A percentile compares a stretch with the other conserved stretches of the same genome.
phyloP scores from a whole-genome alignment of 192 early-diverging fungal genomes.

The Backusella sp. region DNA sequence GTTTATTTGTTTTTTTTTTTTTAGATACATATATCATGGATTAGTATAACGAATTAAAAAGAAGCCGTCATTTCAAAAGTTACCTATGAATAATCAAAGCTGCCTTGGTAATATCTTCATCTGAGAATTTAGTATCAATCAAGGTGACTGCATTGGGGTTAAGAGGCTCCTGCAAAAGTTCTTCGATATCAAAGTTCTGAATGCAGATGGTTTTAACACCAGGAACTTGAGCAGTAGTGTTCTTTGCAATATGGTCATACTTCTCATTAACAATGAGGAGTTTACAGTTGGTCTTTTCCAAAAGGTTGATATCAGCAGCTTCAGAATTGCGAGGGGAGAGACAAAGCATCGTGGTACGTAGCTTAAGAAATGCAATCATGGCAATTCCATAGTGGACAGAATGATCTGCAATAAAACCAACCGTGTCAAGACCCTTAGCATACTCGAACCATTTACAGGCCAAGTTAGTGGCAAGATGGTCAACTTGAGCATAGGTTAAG shows the following conservation, averaged over 20 bases:
- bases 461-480: slow-evolving; percentile 13
- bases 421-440: background rate
- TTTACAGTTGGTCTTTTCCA: slow-evolving; percentile 1
- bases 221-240: background rate
- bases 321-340: slow-evolving; percentile 16
- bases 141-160: background rate
- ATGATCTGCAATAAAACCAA: slow-evolving; percentile 6
- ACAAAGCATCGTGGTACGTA: background rate
- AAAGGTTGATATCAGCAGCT: background rate
- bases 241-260: background rate
- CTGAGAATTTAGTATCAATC: background rate
- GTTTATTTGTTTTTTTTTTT: no score
- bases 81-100: slow-evolving; percentile 13
- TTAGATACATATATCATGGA: background rate
- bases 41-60: background rate
- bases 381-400: background rate
- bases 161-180: background rate
- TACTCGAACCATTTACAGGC: background rate
- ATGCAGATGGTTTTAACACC: background rate
- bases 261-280: background rate
- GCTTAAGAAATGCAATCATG: slow-evolving; percentile 11
- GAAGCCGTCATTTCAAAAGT: background rate
- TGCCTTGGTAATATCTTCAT: background rate
- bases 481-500: slow-evolving; percentile 16
- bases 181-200: background rate